These are phyloP conservation scores for Fremontodendron californicum DNA, from an alignment of 345 rosid species.

Conservation along the genomic window DNA sequence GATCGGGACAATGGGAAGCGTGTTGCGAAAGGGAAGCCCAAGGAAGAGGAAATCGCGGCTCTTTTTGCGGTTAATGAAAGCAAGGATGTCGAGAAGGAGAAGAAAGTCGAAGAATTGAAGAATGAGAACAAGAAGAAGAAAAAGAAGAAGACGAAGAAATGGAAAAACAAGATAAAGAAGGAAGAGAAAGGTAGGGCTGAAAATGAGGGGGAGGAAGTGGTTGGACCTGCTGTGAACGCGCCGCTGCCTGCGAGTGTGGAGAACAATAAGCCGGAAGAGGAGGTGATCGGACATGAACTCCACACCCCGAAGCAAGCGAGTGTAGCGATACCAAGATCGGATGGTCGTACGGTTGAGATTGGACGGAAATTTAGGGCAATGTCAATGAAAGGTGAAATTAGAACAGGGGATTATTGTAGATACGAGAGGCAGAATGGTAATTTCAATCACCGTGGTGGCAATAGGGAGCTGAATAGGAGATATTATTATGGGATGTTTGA, in stretches of 20 bases:
- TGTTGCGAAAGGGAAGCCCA: background rate
- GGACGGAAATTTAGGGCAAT: background rate
- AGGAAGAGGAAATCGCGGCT: background rate
- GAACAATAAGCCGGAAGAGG: background rate
- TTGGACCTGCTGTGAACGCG: background rate
- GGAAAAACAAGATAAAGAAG: background rate
- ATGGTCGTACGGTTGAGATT: constrained; percentile 5
- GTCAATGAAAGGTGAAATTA: background rate
- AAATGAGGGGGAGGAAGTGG: background rate
- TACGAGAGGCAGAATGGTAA: background rate
- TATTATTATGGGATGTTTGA: background rate
- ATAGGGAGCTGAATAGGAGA: background rate
- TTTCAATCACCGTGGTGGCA: background rate
- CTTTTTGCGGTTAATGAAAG: background rate
- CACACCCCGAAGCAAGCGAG: background rate
- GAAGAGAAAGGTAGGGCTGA: background rate
- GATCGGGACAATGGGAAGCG: background rate
- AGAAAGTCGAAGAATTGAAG: background rate
- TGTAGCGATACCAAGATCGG: background rate
- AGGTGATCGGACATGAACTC: background rate
- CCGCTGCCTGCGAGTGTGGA: background rate
- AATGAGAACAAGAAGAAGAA: too few species aligned
- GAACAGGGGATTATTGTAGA: background rate
- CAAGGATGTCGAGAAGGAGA: background rate
- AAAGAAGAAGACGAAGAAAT: too few species aligned